These are phyloP conservation scores for Avicennia marina DNA, from an alignment of 257 asterid genomes.

Conservation along the genomic window DNA sequence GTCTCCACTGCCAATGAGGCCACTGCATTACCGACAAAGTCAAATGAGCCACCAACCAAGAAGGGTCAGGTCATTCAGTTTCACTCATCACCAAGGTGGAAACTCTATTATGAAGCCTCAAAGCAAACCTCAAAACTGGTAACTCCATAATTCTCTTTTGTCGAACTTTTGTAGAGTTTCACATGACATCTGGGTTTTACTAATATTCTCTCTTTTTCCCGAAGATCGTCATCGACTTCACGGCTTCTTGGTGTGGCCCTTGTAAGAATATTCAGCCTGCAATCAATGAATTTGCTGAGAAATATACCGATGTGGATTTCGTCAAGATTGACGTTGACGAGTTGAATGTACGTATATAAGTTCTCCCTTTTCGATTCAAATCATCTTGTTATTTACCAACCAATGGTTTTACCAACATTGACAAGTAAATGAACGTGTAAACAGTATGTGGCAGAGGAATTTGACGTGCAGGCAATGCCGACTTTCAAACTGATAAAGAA, in stretches of 20 bases:
- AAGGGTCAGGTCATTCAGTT: slow-evolving; percentile 34
- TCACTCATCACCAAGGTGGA: slow-evolving; percentile 49
- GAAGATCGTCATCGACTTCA: slow-evolving; percentile 48
- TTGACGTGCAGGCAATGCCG: slow-evolving; percentile 42
- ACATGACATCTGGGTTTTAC: no score
- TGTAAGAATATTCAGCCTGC: slow-evolving; percentile 33
- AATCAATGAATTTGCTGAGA: slow-evolving; percentile 27
- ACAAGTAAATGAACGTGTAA: background rate
- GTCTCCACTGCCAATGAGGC: no score
- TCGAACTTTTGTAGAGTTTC: background rate
- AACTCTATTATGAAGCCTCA: slow-evolving; percentile 38
- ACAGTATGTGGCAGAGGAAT: slow-evolving; percentile 46
- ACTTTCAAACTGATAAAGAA: slow-evolving; percentile 38
- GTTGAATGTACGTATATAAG: slow-evolving; percentile 32
- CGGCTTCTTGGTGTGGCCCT: slow-evolving; percentile 54
- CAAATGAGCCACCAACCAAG: no score
- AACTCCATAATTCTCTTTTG: background rate
- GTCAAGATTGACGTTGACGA: slow-evolving; percentile 49
- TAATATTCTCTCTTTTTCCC: background rate
- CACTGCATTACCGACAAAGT: no score
- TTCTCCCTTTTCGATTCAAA: background rate
- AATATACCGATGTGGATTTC: slow-evolving; percentile 45
- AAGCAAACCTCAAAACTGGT: slow-evolving; percentile 34
- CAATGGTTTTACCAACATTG: background rate
- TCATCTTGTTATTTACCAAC: background rate